phyloP scores from a whole-genome alignment of 2,329 filamentous ascomycete genomes.

The Sphaerostilbella broomeana region DNA sequence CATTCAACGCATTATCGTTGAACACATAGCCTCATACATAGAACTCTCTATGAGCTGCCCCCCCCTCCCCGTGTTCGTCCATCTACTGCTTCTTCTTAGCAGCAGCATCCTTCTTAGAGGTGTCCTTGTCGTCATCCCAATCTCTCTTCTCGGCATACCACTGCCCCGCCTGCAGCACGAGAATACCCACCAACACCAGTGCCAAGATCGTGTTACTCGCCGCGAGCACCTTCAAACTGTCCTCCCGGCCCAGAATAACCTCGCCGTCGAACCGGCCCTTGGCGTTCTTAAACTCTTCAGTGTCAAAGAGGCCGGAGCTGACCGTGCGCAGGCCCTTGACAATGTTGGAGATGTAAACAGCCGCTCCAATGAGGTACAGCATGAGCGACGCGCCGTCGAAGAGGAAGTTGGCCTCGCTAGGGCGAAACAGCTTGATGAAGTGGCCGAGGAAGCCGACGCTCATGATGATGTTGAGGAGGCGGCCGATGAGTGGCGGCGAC shows the following conservation, averaged over 20 bases:
- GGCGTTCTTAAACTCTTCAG: conserved; percentile 33
- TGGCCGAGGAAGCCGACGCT: conserved; percentile 81
- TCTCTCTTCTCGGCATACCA: conserved; percentile 98
- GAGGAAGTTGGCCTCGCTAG: conserved; percentile 88
- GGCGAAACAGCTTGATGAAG: conserved; percentile 89
- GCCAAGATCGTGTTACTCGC: conserved; percentile 96
- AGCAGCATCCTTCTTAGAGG: conserved; percentile 38
- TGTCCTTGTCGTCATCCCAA: conserved; percentile 65
- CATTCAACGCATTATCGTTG: no score
- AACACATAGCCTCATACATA: no score
- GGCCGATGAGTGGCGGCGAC: conserved; percentile 83
- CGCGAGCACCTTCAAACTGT: conserved; percentile 82
- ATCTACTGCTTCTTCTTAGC: conserved; percentile 33
- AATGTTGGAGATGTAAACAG: conserved; percentile 93
- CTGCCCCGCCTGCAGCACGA: conserved; percentile 91
- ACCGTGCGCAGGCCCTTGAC: conserved; percentile 88
- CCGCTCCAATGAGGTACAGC: conserved; percentile 78
- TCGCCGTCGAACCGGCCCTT: conserved; percentile 48
- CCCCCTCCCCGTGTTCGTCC: no score
- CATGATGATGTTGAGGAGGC: conserved; percentile 91
- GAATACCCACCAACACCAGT: conserved; percentile 80
- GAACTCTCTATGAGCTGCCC: no score
- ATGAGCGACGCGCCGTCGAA: conserved; percentile 82
- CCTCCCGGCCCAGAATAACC: conserved; percentile 71
- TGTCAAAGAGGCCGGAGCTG: conserved; percentile 58